These are phyloP conservation scores for Chlamydomonas sp. DNA, from an alignment of 139 green algal species.

Conservation along the genomic window DNA sequence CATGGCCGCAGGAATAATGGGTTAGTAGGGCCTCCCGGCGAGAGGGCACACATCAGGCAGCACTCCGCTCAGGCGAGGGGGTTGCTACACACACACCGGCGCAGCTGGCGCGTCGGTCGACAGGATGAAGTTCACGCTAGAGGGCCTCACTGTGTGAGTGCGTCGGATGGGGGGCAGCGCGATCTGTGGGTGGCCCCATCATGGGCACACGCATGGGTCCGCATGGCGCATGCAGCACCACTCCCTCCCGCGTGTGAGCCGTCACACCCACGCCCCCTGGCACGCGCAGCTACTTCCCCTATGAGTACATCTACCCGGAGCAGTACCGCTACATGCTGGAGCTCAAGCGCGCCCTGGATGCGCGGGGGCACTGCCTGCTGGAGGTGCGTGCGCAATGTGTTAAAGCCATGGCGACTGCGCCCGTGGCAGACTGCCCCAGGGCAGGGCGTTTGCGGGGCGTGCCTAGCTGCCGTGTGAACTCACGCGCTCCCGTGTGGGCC, in stretches of 20 bases:
- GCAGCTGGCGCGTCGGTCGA: too few relatives aligned
- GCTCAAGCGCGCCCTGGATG: constrained; percentile 93
- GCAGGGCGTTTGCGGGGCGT: not conserved
- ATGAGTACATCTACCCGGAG: constrained; percentile 96
- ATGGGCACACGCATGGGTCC: constrained; percentile 73
- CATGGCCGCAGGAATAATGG: too few relatives aligned
- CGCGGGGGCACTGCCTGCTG: constrained; percentile 90
- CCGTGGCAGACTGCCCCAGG: not conserved
- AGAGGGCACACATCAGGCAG: too few relatives aligned
- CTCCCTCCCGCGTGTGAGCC: constrained; percentile 3
- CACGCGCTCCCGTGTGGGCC: not conserved
- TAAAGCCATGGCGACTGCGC: not conserved
- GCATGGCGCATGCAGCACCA: not conserved
- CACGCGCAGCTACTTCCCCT: constrained; percentile 72
- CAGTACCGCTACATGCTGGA: constrained; percentile 98
- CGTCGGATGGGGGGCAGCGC: not conserved
- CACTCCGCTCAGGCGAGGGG: too few relatives aligned
- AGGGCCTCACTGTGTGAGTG: constrained; percentile 86
- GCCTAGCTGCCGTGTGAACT: not conserved
- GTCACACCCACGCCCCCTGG: not conserved
- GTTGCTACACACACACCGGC: too few relatives aligned
- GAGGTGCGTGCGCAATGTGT: constrained; percentile 65
- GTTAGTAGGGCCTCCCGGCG: too few relatives aligned
- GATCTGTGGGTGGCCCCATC: constrained; percentile 62
- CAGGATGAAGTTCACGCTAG: constrained; percentile 86